phyloP scores from a whole-genome alignment of 2,329 filamentous ascomycete species.

The Ustilaginoidea virens region DNA sequence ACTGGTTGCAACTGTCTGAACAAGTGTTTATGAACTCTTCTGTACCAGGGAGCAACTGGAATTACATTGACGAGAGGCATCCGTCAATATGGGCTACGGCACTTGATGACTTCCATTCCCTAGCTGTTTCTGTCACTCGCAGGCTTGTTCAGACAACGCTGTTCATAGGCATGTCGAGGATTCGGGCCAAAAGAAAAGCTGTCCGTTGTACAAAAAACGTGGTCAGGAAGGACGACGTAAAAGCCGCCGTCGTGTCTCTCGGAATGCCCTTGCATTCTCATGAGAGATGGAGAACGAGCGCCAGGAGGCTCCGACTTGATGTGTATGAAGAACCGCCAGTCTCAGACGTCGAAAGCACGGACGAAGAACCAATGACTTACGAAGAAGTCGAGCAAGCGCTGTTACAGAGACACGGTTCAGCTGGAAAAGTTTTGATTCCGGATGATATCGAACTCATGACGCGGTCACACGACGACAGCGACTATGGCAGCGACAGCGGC shows the following conservation, averaged over 20 bases:
- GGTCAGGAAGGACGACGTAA: conserved; percentile 29
- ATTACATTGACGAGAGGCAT: conserved; percentile 36
- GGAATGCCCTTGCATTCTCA: conserved; percentile 22
- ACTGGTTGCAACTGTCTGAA: conserved; percentile 49
- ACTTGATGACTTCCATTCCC: conserved; percentile 57
- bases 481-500: background rate
- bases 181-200: conserved; percentile 39
- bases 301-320: conserved; percentile 32
- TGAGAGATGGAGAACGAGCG: conserved; percentile 30
- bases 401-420: background rate
- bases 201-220: too few species aligned
- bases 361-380: conserved; percentile 22
- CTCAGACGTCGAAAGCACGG: conserved; percentile 8
- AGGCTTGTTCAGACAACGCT: conserved; percentile 55
- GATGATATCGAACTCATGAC: background rate
- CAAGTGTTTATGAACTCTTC: conserved; percentile 62
- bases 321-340: conserved; percentile 24
- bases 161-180: conserved; percentile 53
- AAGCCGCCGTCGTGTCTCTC: conserved; percentile 32
- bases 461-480: background rate
- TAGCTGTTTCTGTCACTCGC: conserved; percentile 52
- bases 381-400: conserved; percentile 28
- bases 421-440: background rate
- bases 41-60: conserved; percentile 52
- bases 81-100: conserved; percentile 63